Evolutionary conservation across 106 monocot species (phyloP), one percentile per base, ranked within the genome.

Genomic region (Iris macrosiphon): DNA sequence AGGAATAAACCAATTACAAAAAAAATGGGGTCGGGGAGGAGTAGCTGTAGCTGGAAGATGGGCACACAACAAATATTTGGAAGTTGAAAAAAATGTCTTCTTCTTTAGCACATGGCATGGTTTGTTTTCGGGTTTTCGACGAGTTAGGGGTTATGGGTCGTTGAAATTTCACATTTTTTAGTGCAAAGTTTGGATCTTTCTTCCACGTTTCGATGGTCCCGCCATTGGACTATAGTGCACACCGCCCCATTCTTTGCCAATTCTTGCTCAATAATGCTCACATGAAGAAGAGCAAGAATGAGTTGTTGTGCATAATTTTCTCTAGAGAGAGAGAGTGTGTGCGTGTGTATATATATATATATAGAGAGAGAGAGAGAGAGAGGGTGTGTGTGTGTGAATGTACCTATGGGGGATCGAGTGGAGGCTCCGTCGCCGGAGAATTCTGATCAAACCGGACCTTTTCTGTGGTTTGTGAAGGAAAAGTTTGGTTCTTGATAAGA

Each of bases 201-300:
- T 59, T 2, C n/a, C 22, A 24, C 13, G 24, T 14, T 39, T 18
- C 17, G 6, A 51, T 31, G 51, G 34, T 10, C 54, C 34, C 34
- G 15, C 34, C 54, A 33, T 35, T 9, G 11, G 9, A 18, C 16
- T 19, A 42, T 17, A 40, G 16, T 27, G n/a, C 59, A 40, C 41
- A 59, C 59, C 40, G n/a, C n/a, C 14, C 17, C 43, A 24, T 41
- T 5, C 9, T 59, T 42, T 28, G 23, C 25, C 42, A 15, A 8
- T 57, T 57, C 39, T 4, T 38, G 3, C 1, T 23, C 37, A 57
- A 57, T 40, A 57, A 57, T 40, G 18, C 25, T 57, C 59, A 59
- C 59, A 59, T 43, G 59, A 42, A 27, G 30, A 34, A 34, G 15
- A 18, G 14, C 29, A 16, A 31, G 16, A 16, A 51, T 16, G 30